phyloP scores from a whole-genome alignment of 805 yeast genomes.

The Metschnikowia anglica region DNA sequence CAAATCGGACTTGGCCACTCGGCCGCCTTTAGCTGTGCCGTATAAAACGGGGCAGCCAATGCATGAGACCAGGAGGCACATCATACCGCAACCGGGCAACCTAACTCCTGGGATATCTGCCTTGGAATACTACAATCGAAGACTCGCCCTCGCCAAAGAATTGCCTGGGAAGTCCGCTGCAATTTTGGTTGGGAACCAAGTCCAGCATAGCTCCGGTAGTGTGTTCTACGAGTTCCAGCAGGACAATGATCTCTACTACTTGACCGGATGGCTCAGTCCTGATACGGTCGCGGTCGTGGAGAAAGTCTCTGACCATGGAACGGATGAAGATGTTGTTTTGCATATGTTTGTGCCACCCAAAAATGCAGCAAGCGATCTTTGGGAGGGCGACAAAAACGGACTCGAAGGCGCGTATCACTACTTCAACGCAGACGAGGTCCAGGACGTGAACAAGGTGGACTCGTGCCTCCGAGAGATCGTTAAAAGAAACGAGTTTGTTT shows the following conservation, averaged over 20 bases:
- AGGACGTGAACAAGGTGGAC: conserved; percentile 46
- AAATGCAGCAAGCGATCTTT: conserved; percentile 72
- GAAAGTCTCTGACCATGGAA: conserved; percentile 50
- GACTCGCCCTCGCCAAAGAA: conserved; percentile 54
- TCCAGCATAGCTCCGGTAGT: conserved; percentile 82
- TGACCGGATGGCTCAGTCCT: conserved; percentile 94
- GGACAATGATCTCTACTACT: conserved; percentile 79
- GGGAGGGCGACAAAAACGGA: conserved; percentile 97
- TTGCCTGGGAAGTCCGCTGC: conserved; percentile 68
- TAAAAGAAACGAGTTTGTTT: conserved; percentile 49
- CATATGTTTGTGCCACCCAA: conserved; percentile 87
- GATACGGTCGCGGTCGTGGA: conserved; percentile 69
- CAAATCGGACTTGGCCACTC: conserved; percentile 17
- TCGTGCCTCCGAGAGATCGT: conserved; percentile 49
- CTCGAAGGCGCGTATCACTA: conserved; percentile 74
- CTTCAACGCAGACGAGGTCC: conserved; percentile 83
- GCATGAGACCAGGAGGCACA: conserved; percentile 77
- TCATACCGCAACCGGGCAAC: conserved; percentile 69
- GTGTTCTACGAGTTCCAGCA: conserved; percentile 94
- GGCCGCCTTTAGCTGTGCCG: conserved; percentile 27
- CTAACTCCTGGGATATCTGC: conserved; percentile 88
- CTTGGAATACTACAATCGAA: conserved; percentile 72
- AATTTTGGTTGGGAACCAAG: conserved; percentile 66
- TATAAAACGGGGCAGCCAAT: conserved; percentile 80
- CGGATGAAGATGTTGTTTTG: conserved; percentile 50